These are phyloP conservation scores for Zasmidium citrigriseum DNA, from an alignment of 2,329 filamentous ascomycete species.

Conservation along the genomic window DNA sequence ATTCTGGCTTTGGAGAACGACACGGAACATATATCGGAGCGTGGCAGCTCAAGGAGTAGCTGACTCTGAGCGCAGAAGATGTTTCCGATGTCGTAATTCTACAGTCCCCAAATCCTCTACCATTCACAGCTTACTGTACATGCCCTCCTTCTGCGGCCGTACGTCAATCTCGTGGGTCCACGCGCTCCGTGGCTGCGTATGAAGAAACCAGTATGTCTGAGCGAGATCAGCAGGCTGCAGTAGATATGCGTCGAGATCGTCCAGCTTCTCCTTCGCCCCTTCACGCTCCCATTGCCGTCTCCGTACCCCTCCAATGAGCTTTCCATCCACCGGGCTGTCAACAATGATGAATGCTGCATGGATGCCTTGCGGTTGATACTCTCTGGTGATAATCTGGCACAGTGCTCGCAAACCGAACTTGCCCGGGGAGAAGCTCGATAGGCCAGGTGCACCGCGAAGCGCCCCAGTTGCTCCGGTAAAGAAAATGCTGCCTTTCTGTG, in stretches of 20 bases:
- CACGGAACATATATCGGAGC: too few relatives aligned
- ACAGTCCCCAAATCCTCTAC: too few relatives aligned
- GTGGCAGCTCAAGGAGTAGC: too few relatives aligned
- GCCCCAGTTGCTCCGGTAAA: conserved; percentile 26
- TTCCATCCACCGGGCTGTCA: conserved; percentile 15
- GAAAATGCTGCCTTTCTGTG: conserved; percentile 23
- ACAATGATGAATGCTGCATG: conserved; percentile 13
- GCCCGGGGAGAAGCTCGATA: conserved; percentile 24
- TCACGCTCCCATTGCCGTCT: conserved; percentile 12
- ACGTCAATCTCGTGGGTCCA: conserved; percentile 30
- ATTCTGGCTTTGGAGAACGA: too few relatives aligned
- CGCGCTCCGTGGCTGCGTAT: conserved; percentile 27
- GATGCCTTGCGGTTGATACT: conserved; percentile 14
- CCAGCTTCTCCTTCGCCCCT: conserved; percentile 15
- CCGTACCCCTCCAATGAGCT: conserved; percentile 15
- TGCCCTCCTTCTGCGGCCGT: conserved; percentile 23
- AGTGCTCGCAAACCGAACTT: conserved; percentile 24
- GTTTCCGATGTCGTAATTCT: too few relatives aligned
- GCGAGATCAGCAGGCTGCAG: conserved; percentile 15
- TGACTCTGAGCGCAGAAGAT: too few relatives aligned
- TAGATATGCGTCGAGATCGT: conserved; percentile 12
- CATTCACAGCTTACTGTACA: conserved; percentile 10
- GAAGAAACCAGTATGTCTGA: conserved; percentile 23
- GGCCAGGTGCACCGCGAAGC: conserved; percentile 22
- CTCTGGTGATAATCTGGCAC: conserved; percentile 16